Percentiles rank a stretch among this genome's conserved stretches.
phyloP scores from a whole-genome alignment of 176 grass and related monocot species.

The Raddia distichophylla region DNA sequence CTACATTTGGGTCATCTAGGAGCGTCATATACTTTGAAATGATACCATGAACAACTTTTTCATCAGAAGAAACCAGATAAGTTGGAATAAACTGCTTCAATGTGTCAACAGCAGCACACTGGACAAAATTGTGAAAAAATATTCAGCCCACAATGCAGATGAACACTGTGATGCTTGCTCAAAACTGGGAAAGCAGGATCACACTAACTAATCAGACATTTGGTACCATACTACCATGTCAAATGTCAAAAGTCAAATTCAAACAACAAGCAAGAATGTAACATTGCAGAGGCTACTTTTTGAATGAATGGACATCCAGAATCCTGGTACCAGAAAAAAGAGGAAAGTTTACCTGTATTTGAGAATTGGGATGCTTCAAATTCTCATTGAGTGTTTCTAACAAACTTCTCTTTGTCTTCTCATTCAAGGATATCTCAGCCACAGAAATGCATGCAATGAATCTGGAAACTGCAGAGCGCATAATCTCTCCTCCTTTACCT shows the following conservation, averaged over 20 bases:
- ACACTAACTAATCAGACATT: slow-evolving; percentile 21
- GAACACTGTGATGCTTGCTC: slow-evolving; percentile 18
- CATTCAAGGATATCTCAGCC: slow-evolving; percentile 74
- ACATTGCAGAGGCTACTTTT: neutral
- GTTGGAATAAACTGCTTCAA: slow-evolving; percentile 85
- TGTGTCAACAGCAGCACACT: slow-evolving; percentile 79
- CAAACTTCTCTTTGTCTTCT: slow-evolving; percentile 84
- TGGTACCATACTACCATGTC: neutral
- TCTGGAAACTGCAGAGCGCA: slow-evolving; percentile 86
- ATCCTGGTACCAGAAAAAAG: slow-evolving; percentile 1
- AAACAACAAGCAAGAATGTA: slow-evolving; percentile 10
- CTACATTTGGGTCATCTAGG: slow-evolving; percentile 89
- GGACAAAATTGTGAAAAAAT: slow-evolving; percentile 42
- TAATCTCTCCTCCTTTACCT: slow-evolving; percentile 97
- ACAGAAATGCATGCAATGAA: slow-evolving; percentile 93
- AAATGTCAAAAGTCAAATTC: slow-evolving; percentile 11
- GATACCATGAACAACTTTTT: slow-evolving; percentile 61
- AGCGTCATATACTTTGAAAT: slow-evolving; percentile 69
- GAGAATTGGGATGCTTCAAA: slow-evolving; percentile 87
- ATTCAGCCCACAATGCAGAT: slow-evolving; percentile 41
- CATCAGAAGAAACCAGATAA: slow-evolving; percentile 75
- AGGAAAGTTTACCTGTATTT: slow-evolving; percentile 79
- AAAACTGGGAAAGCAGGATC: neutral
- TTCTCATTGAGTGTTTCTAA: slow-evolving; percentile 97
- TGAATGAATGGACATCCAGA: slow-evolving; percentile 16